phyloP scores from a whole-genome alignment of 2,329 filamentous ascomycete species.

The Aureobasidium pullulans region DNA sequence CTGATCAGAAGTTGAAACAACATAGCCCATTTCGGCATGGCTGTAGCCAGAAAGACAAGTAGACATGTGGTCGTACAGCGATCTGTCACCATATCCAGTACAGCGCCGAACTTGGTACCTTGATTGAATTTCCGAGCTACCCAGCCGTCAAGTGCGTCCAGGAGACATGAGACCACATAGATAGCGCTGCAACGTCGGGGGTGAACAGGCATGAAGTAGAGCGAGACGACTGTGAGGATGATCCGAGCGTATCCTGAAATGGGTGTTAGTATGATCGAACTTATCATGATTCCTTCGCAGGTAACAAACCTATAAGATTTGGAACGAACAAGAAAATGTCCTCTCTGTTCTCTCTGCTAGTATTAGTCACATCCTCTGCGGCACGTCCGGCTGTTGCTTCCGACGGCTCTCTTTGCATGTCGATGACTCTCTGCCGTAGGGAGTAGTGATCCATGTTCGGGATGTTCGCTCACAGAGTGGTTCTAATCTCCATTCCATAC shows the following conservation, averaged over 20 bases:
- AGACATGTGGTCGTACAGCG: slow-evolving; percentile 93
- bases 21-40: slow-evolving; percentile 89
- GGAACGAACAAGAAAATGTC: slow-evolving; percentile 49
- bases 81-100: slow-evolving; percentile 98
- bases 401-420: background rate
- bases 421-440: background rate
- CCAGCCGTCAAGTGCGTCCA: slow-evolving; percentile 90
- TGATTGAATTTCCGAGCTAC: slow-evolving; percentile 84
- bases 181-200: slow-evolving; percentile 88
- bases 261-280: background rate
- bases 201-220: slow-evolving; percentile 99
- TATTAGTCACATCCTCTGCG: background rate
- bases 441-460: background rate
- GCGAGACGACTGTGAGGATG: slow-evolving; percentile 67
- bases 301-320: slow-evolving; percentile 41
- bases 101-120: slow-evolving; percentile 89
- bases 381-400: background rate
- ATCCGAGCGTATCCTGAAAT: slow-evolving; percentile 42
- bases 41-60: slow-evolving; percentile 87
- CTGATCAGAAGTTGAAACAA: slow-evolving; percentile 90
- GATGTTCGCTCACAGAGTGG: too few relatives aligned
- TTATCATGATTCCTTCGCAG: background rate
- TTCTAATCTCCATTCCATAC: too few relatives aligned
- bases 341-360: slow-evolving; percentile 32
- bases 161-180: slow-evolving; percentile 88